Evolutionary conservation across 2,329 filamentous ascomycete genomes (phyloP).

Genomic region (Cladophialophora psammophila): DNA sequence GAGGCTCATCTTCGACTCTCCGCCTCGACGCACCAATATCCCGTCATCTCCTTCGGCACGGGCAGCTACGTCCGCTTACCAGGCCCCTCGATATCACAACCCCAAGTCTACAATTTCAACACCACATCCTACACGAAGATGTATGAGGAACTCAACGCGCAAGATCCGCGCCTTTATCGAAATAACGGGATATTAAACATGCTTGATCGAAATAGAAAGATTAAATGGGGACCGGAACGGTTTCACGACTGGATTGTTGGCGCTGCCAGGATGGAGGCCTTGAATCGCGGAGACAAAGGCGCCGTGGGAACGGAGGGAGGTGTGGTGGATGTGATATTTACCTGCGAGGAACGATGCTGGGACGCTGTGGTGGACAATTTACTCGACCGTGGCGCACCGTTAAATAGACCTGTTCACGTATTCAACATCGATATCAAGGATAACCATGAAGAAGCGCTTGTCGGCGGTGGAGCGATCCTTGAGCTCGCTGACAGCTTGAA

Average conservation of each 20-base stretch:
- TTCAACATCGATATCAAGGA: slow-evolving; percentile 99
- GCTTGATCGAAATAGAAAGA: slow-evolving; percentile 86
- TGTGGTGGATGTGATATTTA: slow-evolving; percentile 92
- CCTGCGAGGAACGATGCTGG: slow-evolving; percentile 97
- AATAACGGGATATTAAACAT: slow-evolving; percentile 95
- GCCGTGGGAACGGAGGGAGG: slow-evolving; percentile 83
- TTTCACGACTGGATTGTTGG: slow-evolving; percentile 98
- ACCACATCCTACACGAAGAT: slow-evolving; percentile 94
- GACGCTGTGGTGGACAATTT: slow-evolving; percentile 96
- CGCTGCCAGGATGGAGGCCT: slow-evolving; percentile 78
- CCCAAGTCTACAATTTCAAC: slow-evolving; percentile 98
- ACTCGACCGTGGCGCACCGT: slow-evolving; percentile 79
- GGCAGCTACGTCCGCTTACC: slow-evolving; percentile 93
- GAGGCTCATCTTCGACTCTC: slow-evolving; percentile 96
- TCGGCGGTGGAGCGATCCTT: slow-evolving; percentile 89
- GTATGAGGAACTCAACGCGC: slow-evolving; percentile 85
- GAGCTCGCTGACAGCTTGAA: slow-evolving; percentile 89
- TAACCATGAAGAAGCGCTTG: slow-evolving; percentile 93
- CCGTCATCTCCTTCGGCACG: slow-evolving; percentile 98
- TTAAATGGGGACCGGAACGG: slow-evolving; percentile 95
- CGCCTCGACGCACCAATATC: slow-evolving; percentile 80
- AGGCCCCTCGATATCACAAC: slow-evolving; percentile 87
- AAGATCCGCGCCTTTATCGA: slow-evolving; percentile 86
- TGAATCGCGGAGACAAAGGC: slow-evolving; percentile 73
- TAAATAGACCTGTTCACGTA: slow-evolving; percentile 94